A percentile compares a stretch with the other conserved stretches of the same genome.
Evolutionary conservation across 805 yeast genomes (phyloP).

Genomic region (Hanseniaspora occidentalis): DNA sequence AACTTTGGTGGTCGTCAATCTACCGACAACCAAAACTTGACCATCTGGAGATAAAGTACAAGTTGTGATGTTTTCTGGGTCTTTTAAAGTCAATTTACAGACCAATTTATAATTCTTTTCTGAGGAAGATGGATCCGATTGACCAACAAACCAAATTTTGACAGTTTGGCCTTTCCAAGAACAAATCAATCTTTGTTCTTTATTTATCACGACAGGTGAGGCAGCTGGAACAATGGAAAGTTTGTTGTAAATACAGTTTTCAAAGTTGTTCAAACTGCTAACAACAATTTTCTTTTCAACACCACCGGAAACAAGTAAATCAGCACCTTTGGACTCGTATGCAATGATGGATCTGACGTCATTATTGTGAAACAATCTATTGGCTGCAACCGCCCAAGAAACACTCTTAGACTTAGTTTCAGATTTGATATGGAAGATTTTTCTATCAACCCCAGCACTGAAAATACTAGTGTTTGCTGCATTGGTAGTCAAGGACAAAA

Average conservation of each 20-base stretch:
- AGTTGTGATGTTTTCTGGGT: slow-evolving; percentile 67
- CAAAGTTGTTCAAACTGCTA: slow-evolving; percentile 53
- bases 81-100: slow-evolving; percentile 51
- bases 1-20: slow-evolving; percentile 53
- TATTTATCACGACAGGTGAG: slow-evolving; percentile 38
- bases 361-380: slow-evolving; percentile 71
- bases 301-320: slow-evolving; percentile 71
- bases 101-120: slow-evolving; percentile 35
- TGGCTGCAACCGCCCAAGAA: slow-evolving; percentile 61
- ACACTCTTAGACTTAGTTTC: slow-evolving; percentile 10
- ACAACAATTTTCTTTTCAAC: slow-evolving; percentile 57
- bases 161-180: slow-evolving; percentile 77
- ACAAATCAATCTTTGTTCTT: slow-evolving; percentile 38
- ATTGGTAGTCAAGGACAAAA: slow-evolving; percentile 57
- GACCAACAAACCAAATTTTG: slow-evolving; percentile 61
- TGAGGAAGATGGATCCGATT: slow-evolving; percentile 13
- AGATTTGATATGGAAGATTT: slow-evolving; percentile 56
- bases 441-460: slow-evolving; percentile 89
- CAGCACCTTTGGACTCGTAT: slow-evolving; percentile 55
- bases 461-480: slow-evolving; percentile 51
- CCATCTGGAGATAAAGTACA: slow-evolving; percentile 59
- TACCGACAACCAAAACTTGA: slow-evolving; percentile 55
- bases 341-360: slow-evolving; percentile 71
- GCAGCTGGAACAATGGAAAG: slow-evolving; percentile 49
- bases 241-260: slow-evolving; percentile 58